Evolutionary conservation across 2,329 filamentous ascomycete genomes (phyloP).

Genomic region (Phialocephala sp.): DNA sequence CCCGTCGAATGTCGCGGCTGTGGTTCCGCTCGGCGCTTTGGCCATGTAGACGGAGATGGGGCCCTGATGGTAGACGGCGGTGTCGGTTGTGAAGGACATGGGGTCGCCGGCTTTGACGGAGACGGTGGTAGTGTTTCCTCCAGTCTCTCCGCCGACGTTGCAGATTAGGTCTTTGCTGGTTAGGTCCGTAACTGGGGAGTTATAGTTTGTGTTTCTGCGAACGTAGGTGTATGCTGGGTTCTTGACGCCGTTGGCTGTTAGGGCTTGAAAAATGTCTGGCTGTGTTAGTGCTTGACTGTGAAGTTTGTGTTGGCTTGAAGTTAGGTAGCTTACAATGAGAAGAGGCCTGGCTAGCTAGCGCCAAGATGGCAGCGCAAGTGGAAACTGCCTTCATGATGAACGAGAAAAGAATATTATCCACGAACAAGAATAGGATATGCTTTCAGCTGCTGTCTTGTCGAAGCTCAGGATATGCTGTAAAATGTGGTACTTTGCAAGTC

Average conservation of each 20-base stretch:
- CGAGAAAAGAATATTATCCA: neutral
- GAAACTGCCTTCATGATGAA: conserved; percentile 32
- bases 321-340: conserved; percentile 30
- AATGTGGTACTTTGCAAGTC: neutral
- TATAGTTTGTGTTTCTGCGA: conserved; percentile 49
- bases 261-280: conserved; percentile 36
- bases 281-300: neutral
- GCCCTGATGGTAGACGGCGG: conserved; percentile 43
- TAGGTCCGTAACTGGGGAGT: conserved; percentile 51
- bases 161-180: conserved; percentile 30
- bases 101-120: conserved; percentile 47
- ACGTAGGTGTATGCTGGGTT: conserved; percentile 55
- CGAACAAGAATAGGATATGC: neutral
- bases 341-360: conserved; percentile 31
- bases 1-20: conserved; percentile 44
- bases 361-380: conserved; percentile 24
- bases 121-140: conserved; percentile 33
- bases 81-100: conserved; percentile 53
- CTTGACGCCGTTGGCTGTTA: conserved; percentile 28
- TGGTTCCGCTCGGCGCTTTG: conserved; percentile 40
- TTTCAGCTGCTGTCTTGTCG: neutral
- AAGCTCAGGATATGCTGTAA: neutral
- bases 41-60: conserved; percentile 45
- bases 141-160: conserved; percentile 38
- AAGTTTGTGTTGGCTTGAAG: neutral